phyloP scores from a whole-genome alignment of 495 filamentous ascomycete species.

The Cetradonia linearis region DNA sequence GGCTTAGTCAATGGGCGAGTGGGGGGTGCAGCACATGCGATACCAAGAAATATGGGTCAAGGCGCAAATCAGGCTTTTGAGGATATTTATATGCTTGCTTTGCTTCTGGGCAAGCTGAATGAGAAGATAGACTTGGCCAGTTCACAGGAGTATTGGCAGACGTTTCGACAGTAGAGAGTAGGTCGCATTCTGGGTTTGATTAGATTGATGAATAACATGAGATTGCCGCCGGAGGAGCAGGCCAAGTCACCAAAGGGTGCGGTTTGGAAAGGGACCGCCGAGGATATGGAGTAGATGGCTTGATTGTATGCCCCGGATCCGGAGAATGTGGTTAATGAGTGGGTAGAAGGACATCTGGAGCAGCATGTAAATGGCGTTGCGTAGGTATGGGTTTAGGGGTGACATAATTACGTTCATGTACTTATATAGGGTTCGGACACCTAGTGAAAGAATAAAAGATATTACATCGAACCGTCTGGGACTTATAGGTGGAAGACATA shows the following conservation, averaged over 20 bases:
- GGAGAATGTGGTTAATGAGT: conserved; percentile 26
- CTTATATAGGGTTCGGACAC: no score
- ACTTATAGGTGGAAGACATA: no score
- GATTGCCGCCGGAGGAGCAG: conserved; percentile 25
- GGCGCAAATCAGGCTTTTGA: conserved; percentile 36
- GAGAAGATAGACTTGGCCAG: conserved; percentile 7
- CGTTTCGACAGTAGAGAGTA: conserved; percentile 27
- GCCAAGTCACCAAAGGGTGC: conserved; percentile 4
- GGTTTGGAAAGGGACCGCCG: conserved; percentile 29
- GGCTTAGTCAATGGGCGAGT: conserved; percentile 32
- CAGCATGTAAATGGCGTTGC: not conserved
- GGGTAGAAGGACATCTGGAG: conserved; percentile 13
- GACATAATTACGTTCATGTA: no score
- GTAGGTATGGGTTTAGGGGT: not conserved
- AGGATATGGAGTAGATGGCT: conserved; percentile 28
- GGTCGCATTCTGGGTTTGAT: conserved; percentile 30
- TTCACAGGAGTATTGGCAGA: conserved; percentile 28
- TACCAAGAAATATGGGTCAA: conserved; percentile 38
- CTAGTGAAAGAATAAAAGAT: no score
- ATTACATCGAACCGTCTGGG: no score
- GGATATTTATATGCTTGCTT: conserved; percentile 28
- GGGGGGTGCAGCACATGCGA: conserved; percentile 27
- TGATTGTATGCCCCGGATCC: conserved; percentile 31
- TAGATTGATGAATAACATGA: conserved; percentile 28
- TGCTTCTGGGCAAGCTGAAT: conserved; percentile 8